Evolutionary conservation across 306 rosid genomes (phyloP).

Genomic region (Morella rubra): DNA sequence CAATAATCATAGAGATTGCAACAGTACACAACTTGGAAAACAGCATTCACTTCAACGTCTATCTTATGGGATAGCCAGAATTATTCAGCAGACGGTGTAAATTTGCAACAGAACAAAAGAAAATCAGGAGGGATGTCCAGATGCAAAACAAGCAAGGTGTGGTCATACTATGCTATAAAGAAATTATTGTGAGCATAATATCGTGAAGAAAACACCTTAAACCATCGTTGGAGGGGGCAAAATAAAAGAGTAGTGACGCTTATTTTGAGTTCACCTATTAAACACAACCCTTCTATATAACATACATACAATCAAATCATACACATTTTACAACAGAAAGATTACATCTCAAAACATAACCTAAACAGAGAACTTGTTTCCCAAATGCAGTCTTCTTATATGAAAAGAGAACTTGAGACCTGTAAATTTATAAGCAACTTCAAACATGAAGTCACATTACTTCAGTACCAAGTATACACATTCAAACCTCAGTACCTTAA

Average conservation of each 20-base stretch:
- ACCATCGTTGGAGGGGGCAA: neutral
- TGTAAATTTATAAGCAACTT: neutral
- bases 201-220: neutral
- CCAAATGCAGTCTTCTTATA: neutral
- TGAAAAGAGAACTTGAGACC: neutral
- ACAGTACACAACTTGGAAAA: constrained; percentile 24
- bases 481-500: neutral
- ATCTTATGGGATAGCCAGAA: constrained; percentile 3
- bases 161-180: neutral
- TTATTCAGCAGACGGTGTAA: neutral
- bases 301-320: neutral
- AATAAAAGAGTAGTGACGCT: neutral
- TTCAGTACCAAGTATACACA: neutral
- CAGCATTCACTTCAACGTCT: constrained; percentile 4
- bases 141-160: constrained; percentile 8
- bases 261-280: neutral
- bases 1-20: constrained; percentile 28
- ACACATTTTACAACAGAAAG: neutral
- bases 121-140: neutral
- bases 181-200: neutral
- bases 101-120: neutral
- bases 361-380: neutral
- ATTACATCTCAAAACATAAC: neutral
- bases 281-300: neutral
- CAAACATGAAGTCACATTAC: neutral